Base-by-base conservation (phyloP, 108 stramenopile genomes). In the Stephanodiscus minutulus region DNA sequence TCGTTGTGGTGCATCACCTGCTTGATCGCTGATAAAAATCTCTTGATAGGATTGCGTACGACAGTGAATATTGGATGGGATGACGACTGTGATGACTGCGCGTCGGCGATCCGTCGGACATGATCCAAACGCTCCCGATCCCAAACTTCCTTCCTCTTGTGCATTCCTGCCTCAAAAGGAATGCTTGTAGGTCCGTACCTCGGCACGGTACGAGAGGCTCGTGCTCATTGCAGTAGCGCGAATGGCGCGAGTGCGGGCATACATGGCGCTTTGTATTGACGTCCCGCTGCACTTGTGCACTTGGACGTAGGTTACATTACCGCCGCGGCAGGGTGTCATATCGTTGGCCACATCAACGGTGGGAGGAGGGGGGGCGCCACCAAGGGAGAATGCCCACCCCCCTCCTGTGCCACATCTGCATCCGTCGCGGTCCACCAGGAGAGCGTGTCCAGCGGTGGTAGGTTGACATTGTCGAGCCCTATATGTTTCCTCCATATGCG, bases 41-140 rank as follows among this genome's bases (percentile, higher is more conserved):
- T 37, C 13, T 64, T 33, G 12, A 77, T 62, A 18, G 76, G 76
- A 77, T 77, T 70, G 8, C 76, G 69, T 1, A 77, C 70, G 39
- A 77, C 25, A 7, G 76, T 77, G 46, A 77, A 77, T n/a, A 76
- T 72, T 0, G 61, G 61, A 72, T 56, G 27, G 54, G 63, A 64
- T 4, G 63, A 28, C 24, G 47, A 47, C 28, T 44, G 43, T 4
- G 61, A 22, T 7, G 33, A 29, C 36, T 63, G 61, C 39, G 35
- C 18, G 24, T 62, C n/a, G 31, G 28, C 31, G 53, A 72, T 62
- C 29, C 61, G 61, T 9, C 41, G 70, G 28, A 72, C 43, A 35
- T 62, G 61, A 41, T 36, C 47, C 28, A 18, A 52, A 10, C 70
- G 54, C 44, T 63, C 52, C 28, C 50, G 28, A 54, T 72, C 70